phyloP scores from a whole-genome alignment of 768 basidiomycete genomes.

The Flagelloscypha sp. region DNA sequence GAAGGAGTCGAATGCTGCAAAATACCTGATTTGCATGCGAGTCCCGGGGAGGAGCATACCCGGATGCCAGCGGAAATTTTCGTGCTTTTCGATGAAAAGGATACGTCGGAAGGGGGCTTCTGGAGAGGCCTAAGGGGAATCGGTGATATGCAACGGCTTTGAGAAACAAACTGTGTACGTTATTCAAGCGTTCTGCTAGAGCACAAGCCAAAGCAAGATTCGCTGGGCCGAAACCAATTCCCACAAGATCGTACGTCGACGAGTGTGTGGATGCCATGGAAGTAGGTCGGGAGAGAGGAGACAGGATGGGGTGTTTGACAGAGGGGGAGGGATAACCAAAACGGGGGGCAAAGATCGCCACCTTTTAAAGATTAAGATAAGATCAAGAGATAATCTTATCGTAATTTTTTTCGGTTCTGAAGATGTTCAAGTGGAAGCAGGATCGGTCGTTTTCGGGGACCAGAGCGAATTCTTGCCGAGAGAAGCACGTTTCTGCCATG shows the following conservation, averaged over 20 bases:
- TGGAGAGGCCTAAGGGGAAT: conserved; percentile 1
- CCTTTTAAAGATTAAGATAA: too few species aligned
- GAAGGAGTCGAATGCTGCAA: conserved; percentile 1
- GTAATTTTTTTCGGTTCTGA: too few species aligned
- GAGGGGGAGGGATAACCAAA: too few species aligned
- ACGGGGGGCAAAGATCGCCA: too few species aligned
- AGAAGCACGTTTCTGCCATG: too few species aligned
- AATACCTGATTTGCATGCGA: conserved; percentile 45
- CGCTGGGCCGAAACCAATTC: conserved; percentile 46
- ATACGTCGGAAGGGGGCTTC: conserved; percentile 17
- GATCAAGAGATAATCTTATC: too few species aligned
- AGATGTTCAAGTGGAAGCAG: too few species aligned
- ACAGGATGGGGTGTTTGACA: too few species aligned
- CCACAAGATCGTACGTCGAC: conserved; percentile 42
- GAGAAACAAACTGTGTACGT: conserved; percentile 9
- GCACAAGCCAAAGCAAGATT: conserved; percentile 45
- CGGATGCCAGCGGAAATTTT: conserved; percentile 45
- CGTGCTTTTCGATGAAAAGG: conserved; percentile 42
- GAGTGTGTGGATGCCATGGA: too few species aligned
- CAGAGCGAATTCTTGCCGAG: too few species aligned
- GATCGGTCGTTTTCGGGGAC: too few species aligned
- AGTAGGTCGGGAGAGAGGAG: too few species aligned
- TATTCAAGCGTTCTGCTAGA: conserved; percentile 34
- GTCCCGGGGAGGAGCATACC: conserved; percentile 46
- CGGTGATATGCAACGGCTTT: not conserved